Conservation (phyloP, 352 stramenopile species). For the Globisporangium polare region DNA sequence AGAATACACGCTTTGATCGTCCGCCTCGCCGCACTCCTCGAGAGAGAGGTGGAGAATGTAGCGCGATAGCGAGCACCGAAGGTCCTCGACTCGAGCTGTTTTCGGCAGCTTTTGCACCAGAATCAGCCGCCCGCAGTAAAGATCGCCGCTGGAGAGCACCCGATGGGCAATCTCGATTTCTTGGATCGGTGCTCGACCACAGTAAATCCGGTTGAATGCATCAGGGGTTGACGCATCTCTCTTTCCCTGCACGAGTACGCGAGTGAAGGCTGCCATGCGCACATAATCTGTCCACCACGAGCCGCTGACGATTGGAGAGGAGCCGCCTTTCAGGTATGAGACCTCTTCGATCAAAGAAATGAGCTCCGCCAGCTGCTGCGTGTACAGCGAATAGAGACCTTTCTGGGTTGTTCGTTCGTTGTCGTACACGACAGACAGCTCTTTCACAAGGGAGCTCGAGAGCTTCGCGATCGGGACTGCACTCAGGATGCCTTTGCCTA, state of each 20-base stretch:
- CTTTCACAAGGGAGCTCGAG: conserved; percentile 35
- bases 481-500: conserved; percentile 44
- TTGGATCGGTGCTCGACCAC: conserved; percentile 50
- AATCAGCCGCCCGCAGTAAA: conserved; percentile 48
- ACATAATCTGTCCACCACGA: conserved; percentile 61
- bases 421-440: conserved; percentile 55
- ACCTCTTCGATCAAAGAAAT: conserved; percentile 62
- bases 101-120: conserved; percentile 64
- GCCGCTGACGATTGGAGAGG: conserved; percentile 35
- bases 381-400: conserved; percentile 57
- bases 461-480: conserved; percentile 60
- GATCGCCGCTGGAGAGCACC: conserved; percentile 26
- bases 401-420: conserved; percentile 65
- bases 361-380: conserved; percentile 60
- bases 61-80: conserved; percentile 40
- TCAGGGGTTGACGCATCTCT: conserved; percentile 32
- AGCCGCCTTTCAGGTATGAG: conserved; percentile 43
- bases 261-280: conserved; percentile 56
- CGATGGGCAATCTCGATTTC: conserved; percentile 44
- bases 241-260: conserved; percentile 36
- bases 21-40: conserved; percentile 71
- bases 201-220: conserved; percentile 47
- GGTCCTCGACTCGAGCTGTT: conserved; percentile 39
- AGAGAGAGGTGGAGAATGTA: conserved; percentile 63
- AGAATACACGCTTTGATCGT: conserved; percentile 73